Conservation (phyloP, 768 basidiomycete species). For the Asterophora lycoperdoides region DNA sequence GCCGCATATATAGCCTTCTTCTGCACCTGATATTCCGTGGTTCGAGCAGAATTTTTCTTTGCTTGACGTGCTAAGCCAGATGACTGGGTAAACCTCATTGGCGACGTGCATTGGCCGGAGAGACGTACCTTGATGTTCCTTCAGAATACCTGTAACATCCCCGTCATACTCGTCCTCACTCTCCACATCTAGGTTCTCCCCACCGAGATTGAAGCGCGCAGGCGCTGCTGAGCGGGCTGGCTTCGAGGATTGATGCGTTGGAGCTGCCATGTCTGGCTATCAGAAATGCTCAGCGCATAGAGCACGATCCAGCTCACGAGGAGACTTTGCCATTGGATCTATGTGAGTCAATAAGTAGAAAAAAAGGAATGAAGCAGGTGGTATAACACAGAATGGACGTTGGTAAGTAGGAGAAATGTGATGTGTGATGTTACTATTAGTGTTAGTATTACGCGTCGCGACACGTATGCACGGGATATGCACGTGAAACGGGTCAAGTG, state of each 20-base stretch:
- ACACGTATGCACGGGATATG: not conserved
- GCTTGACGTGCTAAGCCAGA: conserved; percentile 23
- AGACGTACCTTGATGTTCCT: conserved; percentile 12
- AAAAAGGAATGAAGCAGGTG: not conserved
- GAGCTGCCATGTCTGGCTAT: not conserved
- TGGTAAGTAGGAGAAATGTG: not conserved
- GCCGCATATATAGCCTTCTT: conserved; percentile 31
- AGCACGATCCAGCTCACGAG: conserved; percentile 15
- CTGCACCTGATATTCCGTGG: conserved; percentile 26
- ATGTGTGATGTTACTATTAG: too few relatives aligned
- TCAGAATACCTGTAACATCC: conserved; percentile 11
- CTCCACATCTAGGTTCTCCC: conserved; percentile 17
- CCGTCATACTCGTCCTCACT: not conserved
- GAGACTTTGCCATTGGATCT: conserved; percentile 22
- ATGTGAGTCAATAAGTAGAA: not conserved
- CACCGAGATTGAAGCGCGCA: conserved; percentile 13
- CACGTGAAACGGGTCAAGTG: too few relatives aligned
- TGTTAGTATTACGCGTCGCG: not conserved
- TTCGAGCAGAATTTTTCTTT: conserved; percentile 22
- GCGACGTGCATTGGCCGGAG: too few relatives aligned
- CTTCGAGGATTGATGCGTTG: conserved; percentile 14
- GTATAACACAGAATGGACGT: not conserved
- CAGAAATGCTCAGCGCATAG: not conserved
- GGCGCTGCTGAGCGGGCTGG: conserved; percentile 17
- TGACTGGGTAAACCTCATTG: conserved; percentile 8